A percentile compares a stretch with the other conserved stretches of the same genome.
phyloP scores from a whole-genome alignment of 2,329 filamentous ascomycete species.

The Tympanopsis confertula region DNA sequence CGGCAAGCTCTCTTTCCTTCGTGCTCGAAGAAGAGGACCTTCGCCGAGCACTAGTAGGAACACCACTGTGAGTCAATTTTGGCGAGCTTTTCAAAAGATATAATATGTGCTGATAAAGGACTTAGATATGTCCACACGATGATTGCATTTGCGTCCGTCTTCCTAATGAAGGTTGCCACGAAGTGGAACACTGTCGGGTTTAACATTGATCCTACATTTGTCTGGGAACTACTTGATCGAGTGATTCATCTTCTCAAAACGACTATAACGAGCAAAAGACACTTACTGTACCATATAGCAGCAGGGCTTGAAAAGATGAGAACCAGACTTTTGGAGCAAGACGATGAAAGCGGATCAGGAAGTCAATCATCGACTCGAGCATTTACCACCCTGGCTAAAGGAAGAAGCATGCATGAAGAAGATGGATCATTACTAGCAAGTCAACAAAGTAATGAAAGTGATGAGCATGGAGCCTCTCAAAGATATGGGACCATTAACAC shows the following conservation, averaged over 20 bases:
- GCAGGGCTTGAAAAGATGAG: constrained; percentile 21
- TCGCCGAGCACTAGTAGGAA: constrained; percentile 15
- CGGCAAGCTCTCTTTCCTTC: constrained; percentile 14
- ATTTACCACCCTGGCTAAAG: too few species aligned
- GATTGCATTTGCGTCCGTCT: constrained; percentile 21
- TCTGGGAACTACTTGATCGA: constrained; percentile 15
- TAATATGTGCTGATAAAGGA: too few species aligned
- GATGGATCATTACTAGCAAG: too few species aligned
- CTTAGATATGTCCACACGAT: constrained; percentile 23
- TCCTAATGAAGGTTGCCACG: constrained; percentile 20
- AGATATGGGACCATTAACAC: too few species aligned
- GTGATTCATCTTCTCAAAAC: constrained; percentile 17
- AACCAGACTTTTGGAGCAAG: constrained; percentile 3
- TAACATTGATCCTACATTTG: constrained; percentile 17
- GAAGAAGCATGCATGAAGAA: too few species aligned
- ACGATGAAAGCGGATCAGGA: background rate
- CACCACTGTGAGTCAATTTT: too few species aligned
- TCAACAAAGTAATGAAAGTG: too few species aligned
- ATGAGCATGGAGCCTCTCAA: too few species aligned
- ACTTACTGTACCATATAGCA: constrained; percentile 23
- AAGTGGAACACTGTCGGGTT: constrained; percentile 19
- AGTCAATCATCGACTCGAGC: background rate
- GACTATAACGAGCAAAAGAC: constrained; percentile 18
- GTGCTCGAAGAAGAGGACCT: constrained; percentile 20
- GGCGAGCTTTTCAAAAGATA: too few species aligned